phyloP scores from a whole-genome alignment of 2,329 filamentous ascomycete genomes.

The Aulographum hederae region DNA sequence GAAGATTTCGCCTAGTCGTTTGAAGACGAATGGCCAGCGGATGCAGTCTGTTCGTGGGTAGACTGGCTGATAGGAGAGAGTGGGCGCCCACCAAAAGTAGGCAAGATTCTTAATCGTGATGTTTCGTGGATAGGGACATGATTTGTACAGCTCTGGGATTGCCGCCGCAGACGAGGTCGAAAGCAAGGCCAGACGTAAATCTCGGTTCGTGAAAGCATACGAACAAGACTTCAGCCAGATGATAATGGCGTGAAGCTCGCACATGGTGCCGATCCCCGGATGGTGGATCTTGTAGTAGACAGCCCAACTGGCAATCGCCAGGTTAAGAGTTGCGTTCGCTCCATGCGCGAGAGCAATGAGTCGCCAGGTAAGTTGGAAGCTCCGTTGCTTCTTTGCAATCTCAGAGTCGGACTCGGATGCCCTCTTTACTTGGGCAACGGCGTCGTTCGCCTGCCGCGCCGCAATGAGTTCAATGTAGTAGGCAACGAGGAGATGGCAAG shows the following conservation, averaged over 20 bases:
- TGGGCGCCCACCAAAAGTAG: constrained; percentile 98
- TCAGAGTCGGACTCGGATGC: constrained; percentile 21
- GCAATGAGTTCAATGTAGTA: constrained; percentile 79
- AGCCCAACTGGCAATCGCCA: constrained; percentile 62
- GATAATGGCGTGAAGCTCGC: constrained; percentile 80
- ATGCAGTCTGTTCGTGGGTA: constrained; percentile 74
- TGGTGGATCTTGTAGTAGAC: constrained; percentile 89
- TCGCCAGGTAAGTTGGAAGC: constrained; percentile 59
- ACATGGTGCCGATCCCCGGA: constrained; percentile 79
- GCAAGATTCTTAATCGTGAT: constrained; percentile 73
- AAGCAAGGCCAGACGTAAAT: constrained; percentile 78
- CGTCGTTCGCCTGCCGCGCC: constrained; percentile 56
- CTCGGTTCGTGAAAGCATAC: constrained; percentile 91
- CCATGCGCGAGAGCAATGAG: constrained; percentile 65
- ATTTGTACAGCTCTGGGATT: constrained; percentile 63
- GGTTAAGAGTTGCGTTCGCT: constrained; percentile 65
- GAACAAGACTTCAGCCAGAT: constrained; percentile 94
- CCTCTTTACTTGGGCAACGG: constrained; percentile 37
- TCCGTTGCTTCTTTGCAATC: constrained; percentile 34
- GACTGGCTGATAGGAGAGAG: constrained; percentile 87
- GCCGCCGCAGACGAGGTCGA: constrained; percentile 44
- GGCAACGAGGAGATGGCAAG: constrained; percentile 76
- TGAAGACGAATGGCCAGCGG: constrained; percentile 74
- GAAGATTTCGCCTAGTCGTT: constrained; percentile 61
- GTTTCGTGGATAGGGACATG: constrained; percentile 78